Evolutionary conservation across 1,284 basidiomycete genomes (phyloP), one percentile per base, ranked within the genome.

Genomic region (Fistulina hepatica): DNA sequence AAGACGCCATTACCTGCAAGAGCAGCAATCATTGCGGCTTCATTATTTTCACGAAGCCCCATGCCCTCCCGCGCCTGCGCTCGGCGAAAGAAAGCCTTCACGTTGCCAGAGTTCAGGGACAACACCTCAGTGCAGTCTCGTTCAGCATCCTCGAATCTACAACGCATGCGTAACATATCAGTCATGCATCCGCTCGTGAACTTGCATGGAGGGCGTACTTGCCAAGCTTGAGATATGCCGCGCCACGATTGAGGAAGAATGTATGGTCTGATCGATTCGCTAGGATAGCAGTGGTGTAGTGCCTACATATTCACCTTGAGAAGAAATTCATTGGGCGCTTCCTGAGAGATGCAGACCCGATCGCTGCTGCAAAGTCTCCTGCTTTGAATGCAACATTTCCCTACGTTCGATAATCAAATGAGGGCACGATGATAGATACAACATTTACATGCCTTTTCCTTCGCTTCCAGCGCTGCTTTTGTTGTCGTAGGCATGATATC

Each of bases 171-270:
- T n/a, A 28, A 2, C 22, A n/a, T 21, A 37, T 25, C 26, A 41
- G 31, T 24, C 15, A 43, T 28, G 19, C 34, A 44, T 33, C 22
- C 37, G 35, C 17, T 28, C 39, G 26, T 37, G 23, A 6, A 25
- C 40, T 27, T 44, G n/a, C n/a, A 51, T 61, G 33, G 36, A 42
- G 46, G 59, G 67, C 82, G 63, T 65, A 86, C 83, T 86, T 88
- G 71, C 74, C 73, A 64, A 89, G 69, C 65, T 82, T 86, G 44
- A 90, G 66, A 61, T 88, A 86, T 17, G 84, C 82, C 21, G 82
- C 81, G 8, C 82, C 81, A 27, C 85, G 73, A 53, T 90, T 90
- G 35, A 89, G 63, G 23, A 76, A 73, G 47, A 75, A 79, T 0
- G 81, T 84, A 19, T 67, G 59, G 47, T 85, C 79, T 1, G 55